Evolutionary conservation across 2,329 filamentous ascomycete genomes (phyloP).

Genomic region (Pseudocercospora eumusae): DNA sequence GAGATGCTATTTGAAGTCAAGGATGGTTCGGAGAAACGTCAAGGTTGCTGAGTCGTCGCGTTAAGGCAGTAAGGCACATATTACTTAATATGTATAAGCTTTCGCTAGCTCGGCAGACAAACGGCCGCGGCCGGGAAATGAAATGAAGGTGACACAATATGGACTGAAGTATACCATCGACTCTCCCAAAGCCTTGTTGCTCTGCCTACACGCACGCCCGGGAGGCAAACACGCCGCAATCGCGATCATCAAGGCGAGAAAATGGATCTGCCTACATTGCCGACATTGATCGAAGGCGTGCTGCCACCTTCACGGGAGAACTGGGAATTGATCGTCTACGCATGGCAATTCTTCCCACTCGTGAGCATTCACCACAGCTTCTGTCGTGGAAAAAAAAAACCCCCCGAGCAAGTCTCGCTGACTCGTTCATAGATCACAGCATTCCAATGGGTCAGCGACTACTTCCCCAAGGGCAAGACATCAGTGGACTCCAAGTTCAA

Average conservation of each 20-base stretch:
- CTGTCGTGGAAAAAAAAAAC: too few relatives aligned
- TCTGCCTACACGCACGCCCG: too few relatives aligned
- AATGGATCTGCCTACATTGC: constrained; percentile 6
- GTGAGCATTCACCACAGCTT: constrained; percentile 38
- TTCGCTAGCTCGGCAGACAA: background rate
- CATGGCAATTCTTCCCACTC: constrained; percentile 55
- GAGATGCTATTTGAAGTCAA: background rate
- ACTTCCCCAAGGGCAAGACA: constrained; percentile 92
- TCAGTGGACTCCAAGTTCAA: constrained; percentile 74
- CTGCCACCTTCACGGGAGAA: constrained; percentile 54
- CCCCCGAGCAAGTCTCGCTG: background rate
- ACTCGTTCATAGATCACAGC: constrained; percentile 61
- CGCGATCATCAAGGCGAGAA: too few relatives aligned
- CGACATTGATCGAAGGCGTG: constrained; percentile 46
- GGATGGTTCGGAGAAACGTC: constrained; percentile 2
- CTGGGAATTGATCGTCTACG: constrained; percentile 49
- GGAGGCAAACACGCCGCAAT: too few relatives aligned
- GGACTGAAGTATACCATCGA: background rate
- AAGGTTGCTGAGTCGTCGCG: background rate
- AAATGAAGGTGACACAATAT: too few relatives aligned
- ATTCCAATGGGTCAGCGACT: constrained; percentile 73
- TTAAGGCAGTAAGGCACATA: background rate
- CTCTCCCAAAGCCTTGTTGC: background rate
- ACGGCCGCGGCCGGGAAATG: background rate
- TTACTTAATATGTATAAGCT: background rate